These are phyloP conservation scores for Phanerochaete sordida DNA, from an alignment of 768 basidiomycete genomes.

Conservation along the genomic window DNA sequence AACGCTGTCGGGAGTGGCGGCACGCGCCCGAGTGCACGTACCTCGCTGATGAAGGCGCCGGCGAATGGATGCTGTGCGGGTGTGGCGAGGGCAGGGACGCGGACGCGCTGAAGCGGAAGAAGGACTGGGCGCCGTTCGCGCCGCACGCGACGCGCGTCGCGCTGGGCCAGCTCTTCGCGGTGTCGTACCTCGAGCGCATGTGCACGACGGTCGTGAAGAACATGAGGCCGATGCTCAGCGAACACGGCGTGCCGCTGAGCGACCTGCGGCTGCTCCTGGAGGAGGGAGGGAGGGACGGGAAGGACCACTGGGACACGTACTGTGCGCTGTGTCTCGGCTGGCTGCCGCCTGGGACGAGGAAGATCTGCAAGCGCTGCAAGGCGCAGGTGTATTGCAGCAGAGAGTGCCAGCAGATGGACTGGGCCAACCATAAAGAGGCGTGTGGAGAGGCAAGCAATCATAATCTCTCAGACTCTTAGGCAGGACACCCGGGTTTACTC, in stretches of 20 bases:
- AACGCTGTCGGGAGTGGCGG: conserved; percentile 47
- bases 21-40: conserved; percentile 51
- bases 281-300: background rate
- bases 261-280: background rate
- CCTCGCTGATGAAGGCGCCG: conserved; percentile 35
- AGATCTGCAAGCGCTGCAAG: conserved; percentile 3
- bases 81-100: conserved; percentile 48
- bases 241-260: background rate
- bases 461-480: too few relatives aligned
- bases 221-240: background rate
- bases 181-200: conserved; percentile 45
- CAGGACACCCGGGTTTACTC: too few relatives aligned
- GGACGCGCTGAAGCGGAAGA: conserved; percentile 29
- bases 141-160: conserved; percentile 47
- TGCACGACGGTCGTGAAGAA: background rate
- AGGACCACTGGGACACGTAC: background rate
- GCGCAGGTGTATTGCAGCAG: conserved; percentile 1
- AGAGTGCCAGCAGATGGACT: conserved; percentile 5
- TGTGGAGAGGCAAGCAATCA: background rate
- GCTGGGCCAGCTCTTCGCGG: conserved; percentile 49
- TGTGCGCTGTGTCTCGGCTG: background rate
- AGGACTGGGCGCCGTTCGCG: conserved; percentile 37
- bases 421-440: conserved; percentile 3
- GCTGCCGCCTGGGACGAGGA: background rate
- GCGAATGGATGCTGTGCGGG: conserved; percentile 41